These are phyloP conservation scores for Fusarium denticulatum DNA, from an alignment of 2,329 filamentous ascomycete species.

Conservation along the genomic window DNA sequence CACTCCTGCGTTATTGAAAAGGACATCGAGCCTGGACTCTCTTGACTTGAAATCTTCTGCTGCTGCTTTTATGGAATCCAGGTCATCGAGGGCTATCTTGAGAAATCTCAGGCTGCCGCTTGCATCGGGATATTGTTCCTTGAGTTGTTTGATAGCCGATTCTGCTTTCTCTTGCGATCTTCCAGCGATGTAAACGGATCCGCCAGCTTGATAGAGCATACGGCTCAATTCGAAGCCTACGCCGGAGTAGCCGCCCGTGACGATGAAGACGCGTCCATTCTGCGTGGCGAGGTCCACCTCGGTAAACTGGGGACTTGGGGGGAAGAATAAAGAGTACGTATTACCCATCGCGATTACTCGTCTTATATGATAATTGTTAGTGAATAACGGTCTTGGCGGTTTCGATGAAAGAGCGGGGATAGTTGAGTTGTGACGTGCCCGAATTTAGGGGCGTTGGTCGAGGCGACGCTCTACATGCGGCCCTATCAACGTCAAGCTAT, in stretches of 20 bases:
- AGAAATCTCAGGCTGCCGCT: constrained; percentile 10
- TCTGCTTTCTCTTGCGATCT: constrained; percentile 16
- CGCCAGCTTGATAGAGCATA: constrained; percentile 20
- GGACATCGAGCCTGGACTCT: constrained; percentile 20
- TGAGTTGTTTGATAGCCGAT: constrained; percentile 1
- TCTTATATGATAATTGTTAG: no score
- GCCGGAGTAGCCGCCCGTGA: constrained; percentile 33
- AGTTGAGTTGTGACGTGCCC: not conserved
- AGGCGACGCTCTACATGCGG: not conserved
- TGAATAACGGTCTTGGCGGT: not conserved
- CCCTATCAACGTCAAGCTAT: not conserved
- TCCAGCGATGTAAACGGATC: constrained; percentile 28
- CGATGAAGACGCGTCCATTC: constrained; percentile 9
- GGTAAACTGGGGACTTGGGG: not conserved
- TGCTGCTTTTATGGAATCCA: constrained; percentile 8
- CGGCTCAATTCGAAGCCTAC: constrained; percentile 24
- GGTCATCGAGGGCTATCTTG: constrained; percentile 12
- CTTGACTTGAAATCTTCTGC: constrained; percentile 5
- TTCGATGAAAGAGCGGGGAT: not conserved
- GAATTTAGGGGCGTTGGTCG: not conserved
- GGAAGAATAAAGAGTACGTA: constrained; percentile 13
- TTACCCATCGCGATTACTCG: not conserved
- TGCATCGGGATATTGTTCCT: not conserved
- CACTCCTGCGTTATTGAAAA: constrained; percentile 35
- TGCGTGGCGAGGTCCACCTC: constrained; percentile 7